phyloP scores from a whole-genome alignment of 768 basidiomycete genomes.

The Termitomyces sp. region DNA sequence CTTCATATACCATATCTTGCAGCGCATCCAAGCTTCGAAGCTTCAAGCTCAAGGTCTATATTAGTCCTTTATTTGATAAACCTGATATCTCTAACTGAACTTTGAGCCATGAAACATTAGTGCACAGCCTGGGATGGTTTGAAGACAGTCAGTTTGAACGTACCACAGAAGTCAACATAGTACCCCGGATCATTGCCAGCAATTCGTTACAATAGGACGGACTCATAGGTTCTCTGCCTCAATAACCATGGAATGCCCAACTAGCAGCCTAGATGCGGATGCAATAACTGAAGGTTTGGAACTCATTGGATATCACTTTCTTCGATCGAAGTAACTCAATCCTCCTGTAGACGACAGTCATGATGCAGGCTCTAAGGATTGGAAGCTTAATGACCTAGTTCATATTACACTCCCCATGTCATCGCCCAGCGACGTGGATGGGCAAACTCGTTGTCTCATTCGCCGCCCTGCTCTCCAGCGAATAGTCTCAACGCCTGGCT shows the following conservation, averaged over 20 bases:
- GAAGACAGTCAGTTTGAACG: no score
- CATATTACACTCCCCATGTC: constrained; percentile 5
- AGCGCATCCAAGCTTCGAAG: no score
- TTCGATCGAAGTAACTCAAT: not conserved
- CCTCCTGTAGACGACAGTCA: not conserved
- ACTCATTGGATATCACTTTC: not conserved
- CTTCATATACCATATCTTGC: no score
- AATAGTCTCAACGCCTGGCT: constrained; percentile 9
- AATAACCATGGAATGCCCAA: not conserved
- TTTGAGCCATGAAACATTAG: not conserved
- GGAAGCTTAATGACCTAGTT: constrained; percentile 9
- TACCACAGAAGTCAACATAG: not conserved
- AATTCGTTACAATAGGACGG: not conserved
- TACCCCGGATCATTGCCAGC: not conserved
- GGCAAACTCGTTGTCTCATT: constrained; percentile 14
- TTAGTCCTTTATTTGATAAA: not conserved
- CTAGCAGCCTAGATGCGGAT: not conserved
- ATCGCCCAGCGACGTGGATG: constrained; percentile 3
- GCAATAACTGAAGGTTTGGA: not conserved
- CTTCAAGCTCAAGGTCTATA: not conserved
- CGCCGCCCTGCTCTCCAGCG: constrained; percentile 3
- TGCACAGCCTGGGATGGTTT: not conserved
- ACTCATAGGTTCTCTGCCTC: not conserved
- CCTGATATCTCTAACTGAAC: not conserved
- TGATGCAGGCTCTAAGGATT: constrained; percentile 1